A percentile compares a stretch with the other conserved stretches of the same genome.
Evolutionary conservation across 768 basidiomycete species (phyloP).

Genomic region (Chalciporus sphaerocephalus): DNA sequence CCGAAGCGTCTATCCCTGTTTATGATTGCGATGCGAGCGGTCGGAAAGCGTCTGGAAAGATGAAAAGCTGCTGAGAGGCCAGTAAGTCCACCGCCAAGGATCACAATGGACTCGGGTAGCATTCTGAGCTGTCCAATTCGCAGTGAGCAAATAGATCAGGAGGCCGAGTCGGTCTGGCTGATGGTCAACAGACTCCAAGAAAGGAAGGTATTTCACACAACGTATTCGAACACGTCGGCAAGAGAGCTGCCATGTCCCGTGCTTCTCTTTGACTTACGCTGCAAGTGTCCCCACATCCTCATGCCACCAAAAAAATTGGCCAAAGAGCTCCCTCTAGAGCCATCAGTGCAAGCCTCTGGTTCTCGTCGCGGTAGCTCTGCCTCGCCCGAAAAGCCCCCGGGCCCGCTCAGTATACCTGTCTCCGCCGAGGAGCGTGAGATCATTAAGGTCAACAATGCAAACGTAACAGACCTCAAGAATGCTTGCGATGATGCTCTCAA

Average conservation of each 20-base stretch:
- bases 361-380: constrained; percentile 27
- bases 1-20: constrained; percentile 66
- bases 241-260: not conserved
- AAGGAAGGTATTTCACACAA: constrained; percentile 17
- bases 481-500: constrained; percentile 86
- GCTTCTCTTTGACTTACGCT: not conserved
- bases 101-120: constrained; percentile 43
- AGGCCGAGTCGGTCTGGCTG: too few species aligned
- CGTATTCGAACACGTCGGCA: constrained; percentile 21
- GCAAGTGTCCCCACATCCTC: not conserved
- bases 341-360: constrained; percentile 7
- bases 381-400: constrained; percentile 41
- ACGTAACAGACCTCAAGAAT: constrained; percentile 57
- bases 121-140: constrained; percentile 4
- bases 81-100: constrained; percentile 78
- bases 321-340: constrained; percentile 11
- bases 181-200: not conserved
- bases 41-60: constrained; percentile 62
- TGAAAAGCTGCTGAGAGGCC: constrained; percentile 82
- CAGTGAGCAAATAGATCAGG: not conserved
- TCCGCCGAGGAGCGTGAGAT: constrained; percentile 45
- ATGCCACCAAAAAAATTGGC: constrained; percentile 22
- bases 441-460: constrained; percentile 60
- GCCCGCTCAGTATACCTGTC: constrained; percentile 49
- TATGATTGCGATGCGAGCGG: constrained; percentile 56